Evolutionary conservation across 106 monocot genomes (phyloP).

Genomic region (Cymbidium sinense): DNA sequence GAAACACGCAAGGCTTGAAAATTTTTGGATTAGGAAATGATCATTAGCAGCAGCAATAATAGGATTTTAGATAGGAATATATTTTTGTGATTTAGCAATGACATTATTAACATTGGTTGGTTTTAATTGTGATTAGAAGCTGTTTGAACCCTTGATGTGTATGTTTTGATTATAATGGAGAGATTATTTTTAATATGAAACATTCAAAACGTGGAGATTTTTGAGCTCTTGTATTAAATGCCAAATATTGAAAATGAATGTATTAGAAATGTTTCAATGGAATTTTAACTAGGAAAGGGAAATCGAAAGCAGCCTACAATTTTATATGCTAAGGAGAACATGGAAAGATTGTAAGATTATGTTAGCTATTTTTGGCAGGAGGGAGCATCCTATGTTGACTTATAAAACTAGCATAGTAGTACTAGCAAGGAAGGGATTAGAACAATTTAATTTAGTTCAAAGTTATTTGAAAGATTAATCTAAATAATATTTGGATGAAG

Average conservation of each 20-base stretch:
- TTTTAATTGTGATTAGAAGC: no score
- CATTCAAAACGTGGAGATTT: no score
- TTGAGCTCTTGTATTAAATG: not conserved
- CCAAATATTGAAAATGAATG: not conserved
- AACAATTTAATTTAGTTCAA: not conserved
- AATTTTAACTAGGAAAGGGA: not conserved
- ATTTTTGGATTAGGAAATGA: not conserved
- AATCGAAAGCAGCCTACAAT: not conserved
- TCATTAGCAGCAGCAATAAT: not conserved
- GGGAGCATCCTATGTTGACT: not conserved
- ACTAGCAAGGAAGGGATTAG: not conserved
- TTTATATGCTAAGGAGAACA: not conserved
- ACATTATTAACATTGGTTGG: no score
- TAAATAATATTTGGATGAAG: no score
- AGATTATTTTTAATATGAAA: no score
- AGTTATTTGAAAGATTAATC: not conserved
- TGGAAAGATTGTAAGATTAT: not conserved
- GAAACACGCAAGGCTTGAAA: not conserved
- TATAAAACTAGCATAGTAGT: not conserved
- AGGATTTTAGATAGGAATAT: no score
- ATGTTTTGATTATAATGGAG: no score
- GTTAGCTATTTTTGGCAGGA: not conserved
- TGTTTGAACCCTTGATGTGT: no score
- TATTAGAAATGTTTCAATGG: not conserved
- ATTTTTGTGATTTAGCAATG: no score